Evolutionary conservation across 306 rosid species (phyloP).

Genomic region (Prunus kanzakura): DNA sequence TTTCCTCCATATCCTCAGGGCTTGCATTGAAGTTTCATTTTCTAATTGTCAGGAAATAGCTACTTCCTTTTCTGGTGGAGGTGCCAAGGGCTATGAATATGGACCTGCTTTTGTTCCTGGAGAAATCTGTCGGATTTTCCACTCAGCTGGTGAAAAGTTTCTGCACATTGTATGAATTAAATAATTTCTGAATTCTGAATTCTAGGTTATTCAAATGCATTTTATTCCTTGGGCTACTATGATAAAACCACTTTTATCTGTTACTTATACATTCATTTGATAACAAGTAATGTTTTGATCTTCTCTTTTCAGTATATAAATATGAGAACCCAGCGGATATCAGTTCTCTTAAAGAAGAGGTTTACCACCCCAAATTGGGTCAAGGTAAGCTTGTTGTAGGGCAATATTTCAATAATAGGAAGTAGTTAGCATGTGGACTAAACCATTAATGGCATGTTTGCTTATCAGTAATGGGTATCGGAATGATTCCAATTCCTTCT

Average conservation of each 20-base stretch:
- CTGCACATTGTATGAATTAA: slow-evolving; percentile 64
- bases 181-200: slow-evolving; percentile 16
- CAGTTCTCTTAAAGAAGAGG: slow-evolving; percentile 82
- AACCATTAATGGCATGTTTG: neutral
- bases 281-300: neutral
- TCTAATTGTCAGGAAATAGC: slow-evolving; percentile 71
- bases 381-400: slow-evolving; percentile 54
- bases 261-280: neutral
- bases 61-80: slow-evolving; percentile 82
- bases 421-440: neutral
- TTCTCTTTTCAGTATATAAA: slow-evolving; percentile 66
- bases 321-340: slow-evolving; percentile 78
- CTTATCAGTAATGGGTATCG: no score
- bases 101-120: slow-evolving; percentile 90
- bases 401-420: slow-evolving; percentile 10
- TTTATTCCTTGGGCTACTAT: neutral
- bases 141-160: slow-evolving; percentile 77
- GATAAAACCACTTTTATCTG: neutral
- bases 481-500: no score
- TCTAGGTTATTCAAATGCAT: neutral
- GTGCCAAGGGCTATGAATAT: slow-evolving; percentile 65
- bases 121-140: slow-evolving; percentile 75
- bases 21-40: slow-evolving; percentile 26
- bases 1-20: slow-evolving; percentile 20
- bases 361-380: slow-evolving; percentile 89